Conservation (phyloP, 257 asterid species). For the Phtheirospermum japonicum region DNA sequence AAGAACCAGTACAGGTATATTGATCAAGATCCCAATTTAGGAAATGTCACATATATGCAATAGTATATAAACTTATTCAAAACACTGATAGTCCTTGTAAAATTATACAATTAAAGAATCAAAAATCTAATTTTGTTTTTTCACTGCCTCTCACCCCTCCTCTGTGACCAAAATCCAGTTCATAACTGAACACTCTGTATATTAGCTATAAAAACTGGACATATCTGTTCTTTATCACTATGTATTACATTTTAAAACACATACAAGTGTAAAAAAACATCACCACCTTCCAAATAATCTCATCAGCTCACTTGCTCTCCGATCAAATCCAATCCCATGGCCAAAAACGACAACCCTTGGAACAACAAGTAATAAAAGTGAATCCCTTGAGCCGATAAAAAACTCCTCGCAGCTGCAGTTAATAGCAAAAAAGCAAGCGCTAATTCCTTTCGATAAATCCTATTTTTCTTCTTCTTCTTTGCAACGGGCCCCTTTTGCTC, state of each 20-base stretch:
- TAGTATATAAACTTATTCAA: constrained; percentile 30
- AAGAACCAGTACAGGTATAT: no score
- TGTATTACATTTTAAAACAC: background rate
- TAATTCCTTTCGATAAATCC: constrained; percentile 66
- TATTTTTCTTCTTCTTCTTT: constrained; percentile 64
- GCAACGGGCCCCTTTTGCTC: constrained; percentile 23
- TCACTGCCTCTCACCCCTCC: constrained; percentile 28
- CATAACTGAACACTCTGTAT: no score
- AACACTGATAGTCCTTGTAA: constrained; percentile 22
- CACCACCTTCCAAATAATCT: background rate
- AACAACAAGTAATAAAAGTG: constrained; percentile 90
- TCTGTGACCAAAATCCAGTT: background rate
- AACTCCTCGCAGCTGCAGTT: constrained; percentile 82
- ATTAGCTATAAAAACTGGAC: constrained; percentile 1
- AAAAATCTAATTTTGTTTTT: constrained; percentile 21
- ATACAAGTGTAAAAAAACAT: background rate
- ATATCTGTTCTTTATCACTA: background rate
- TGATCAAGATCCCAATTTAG: constrained; percentile 6
- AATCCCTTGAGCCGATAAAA: constrained; percentile 81
- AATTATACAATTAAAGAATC: constrained; percentile 42
- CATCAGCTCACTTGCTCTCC: constrained; percentile 78
- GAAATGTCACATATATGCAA: constrained; percentile 26
- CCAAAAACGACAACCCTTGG: constrained; percentile 76
- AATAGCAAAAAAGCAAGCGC: constrained; percentile 79
- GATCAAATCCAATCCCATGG: constrained; percentile 82